Base-by-base conservation (phyloP, 352 stramenopile species). In the Globisporangium barbulae region DNA sequence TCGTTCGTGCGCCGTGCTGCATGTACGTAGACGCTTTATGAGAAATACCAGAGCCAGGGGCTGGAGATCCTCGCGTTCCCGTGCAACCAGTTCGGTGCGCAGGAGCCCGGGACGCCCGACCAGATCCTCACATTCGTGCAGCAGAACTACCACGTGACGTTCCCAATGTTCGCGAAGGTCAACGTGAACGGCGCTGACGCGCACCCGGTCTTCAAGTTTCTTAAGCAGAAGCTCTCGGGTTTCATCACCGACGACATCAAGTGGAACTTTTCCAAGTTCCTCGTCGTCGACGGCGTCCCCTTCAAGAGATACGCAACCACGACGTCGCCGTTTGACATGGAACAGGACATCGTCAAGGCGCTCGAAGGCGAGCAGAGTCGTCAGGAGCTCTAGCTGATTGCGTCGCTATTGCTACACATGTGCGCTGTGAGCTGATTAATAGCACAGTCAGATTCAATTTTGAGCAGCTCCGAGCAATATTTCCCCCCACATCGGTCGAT, bases 51-150 rank as follows among this genome's bases (percentile, higher is more conserved):
- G 50, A 55, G 73, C 30, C 57, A 77, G 47, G 86, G 86, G 0
- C 79, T 98, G 44, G 84, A 85, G 70, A 93, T 98, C 67, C 71
- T 98, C 39, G 92, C 79, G 21, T 98, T 99, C 76, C 96, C 96
- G 7, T 98, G 96, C 85, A 98, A 99, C 76, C 96, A 99, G 71
- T 99, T 99, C 73, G 94, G 92, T 19, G 61, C 75, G 10, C 92
- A 98, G 72, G 93, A 99, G 72, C 83, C 89, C 6, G 75, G 84
- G 33, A 79, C 70, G 0, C 55, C 87, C 9, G 65, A 74, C 7
- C 74, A 93, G 41, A 96, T 97, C 67, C 61, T 91, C 60, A 68
- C 83, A 41, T 97, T 96, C 63, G 78, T 83, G 0, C 64, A 88
- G 61, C 76, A 89, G 13, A 76, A 76, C 19, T 93, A 93, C 63